Evolutionary conservation across 1,284 basidiomycete species (phyloP), one percentile per base, ranked within the genome.

Genomic region (Rhodotorula sp.): DNA sequence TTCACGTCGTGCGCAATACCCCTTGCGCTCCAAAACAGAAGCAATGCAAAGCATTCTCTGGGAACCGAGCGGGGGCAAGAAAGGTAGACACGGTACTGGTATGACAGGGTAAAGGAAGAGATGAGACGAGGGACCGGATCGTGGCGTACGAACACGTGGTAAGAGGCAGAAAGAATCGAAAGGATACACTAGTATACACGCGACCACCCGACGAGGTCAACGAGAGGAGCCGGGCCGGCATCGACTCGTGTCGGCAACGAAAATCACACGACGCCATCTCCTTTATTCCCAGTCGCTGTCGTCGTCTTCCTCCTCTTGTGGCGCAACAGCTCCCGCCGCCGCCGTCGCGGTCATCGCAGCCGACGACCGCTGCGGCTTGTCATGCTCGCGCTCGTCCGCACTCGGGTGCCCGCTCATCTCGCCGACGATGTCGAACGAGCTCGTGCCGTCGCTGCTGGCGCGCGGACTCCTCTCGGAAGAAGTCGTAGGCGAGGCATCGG

Each of bases 231-330:
- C 7, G 3, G 34, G 45, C 48, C 5, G 12, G 47, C 45, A 8
- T 3, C 26, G 1, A 16, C 12, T 5, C n/a, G 4, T 3, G 26
- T 26, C 28, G 47, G 38, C 38, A 16, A n/a, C 12, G 14, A 3
- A 19, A n/a, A 19, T 26, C n/a, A 54, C 21, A 26, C 12, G 8
- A 6, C n/a, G 5, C 18, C 16, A 26, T 21, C n/a, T 2, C 12
- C 31, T 31, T 43, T 63, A 77, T 68, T 78, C 77, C 74, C 77
- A 77, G 54, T 78, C 77, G n/a, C 71, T 72, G 43, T 77, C 77
- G 28, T 74, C 72, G 47, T 70, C 67, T 2, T 74, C 74, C n/a
- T 68, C 66, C 28, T 66, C 69, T 21, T 64, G 58, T 23, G 5
- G n/a, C 34, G 50, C n/a, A 3, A 6, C 34, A 18, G 64, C 57